phyloP scores from a whole-genome alignment of 2,329 filamentous ascomycete species.

The Calonectria pseudoreteaudii region DNA sequence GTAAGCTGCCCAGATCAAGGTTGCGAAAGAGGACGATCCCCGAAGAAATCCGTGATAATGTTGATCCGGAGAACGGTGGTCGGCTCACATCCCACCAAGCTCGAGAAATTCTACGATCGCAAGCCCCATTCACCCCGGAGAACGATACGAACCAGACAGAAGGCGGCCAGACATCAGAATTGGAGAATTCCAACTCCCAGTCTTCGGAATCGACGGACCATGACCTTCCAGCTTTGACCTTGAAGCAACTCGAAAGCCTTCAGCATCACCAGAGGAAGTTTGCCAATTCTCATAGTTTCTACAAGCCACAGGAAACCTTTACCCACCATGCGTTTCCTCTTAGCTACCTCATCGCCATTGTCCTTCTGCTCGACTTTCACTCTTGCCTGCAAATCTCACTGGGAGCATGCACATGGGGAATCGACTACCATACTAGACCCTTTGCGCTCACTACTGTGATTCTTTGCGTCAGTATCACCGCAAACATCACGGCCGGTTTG shows the following conservation, averaged over 20 bases:
- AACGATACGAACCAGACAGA: constrained; percentile 52
- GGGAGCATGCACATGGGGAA: constrained; percentile 82
- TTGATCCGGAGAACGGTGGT: constrained; percentile 24
- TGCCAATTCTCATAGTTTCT: constrained; percentile 86
- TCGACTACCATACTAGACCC: constrained; percentile 76
- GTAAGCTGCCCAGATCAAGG: constrained; percentile 48
- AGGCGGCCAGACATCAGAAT: constrained; percentile 48
- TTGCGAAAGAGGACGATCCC: constrained; percentile 38
- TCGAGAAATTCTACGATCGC: constrained; percentile 28
- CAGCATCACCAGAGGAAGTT: constrained; percentile 85
- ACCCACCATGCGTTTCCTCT: constrained; percentile 86
- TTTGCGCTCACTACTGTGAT: constrained; percentile 84
- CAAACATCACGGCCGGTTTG: constrained; percentile 81
- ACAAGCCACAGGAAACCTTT: constrained; percentile 87
- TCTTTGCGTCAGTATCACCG: constrained; percentile 81
- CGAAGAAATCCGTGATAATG: constrained; percentile 21
- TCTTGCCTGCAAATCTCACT: constrained; percentile 84
- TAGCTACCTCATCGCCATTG: constrained; percentile 78
- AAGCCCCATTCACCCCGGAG: constrained; percentile 24
- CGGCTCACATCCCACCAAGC: constrained; percentile 37
- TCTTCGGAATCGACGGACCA: constrained; percentile 50
- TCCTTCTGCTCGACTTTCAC: constrained; percentile 84
- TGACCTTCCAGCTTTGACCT: constrained; percentile 72
- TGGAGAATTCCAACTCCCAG: constrained; percentile 54
- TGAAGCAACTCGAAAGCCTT: constrained; percentile 75